Conservation (phyloP, 2,329 filamentous ascomycete species). For the Teratosphaeria gauchensis region DNA sequence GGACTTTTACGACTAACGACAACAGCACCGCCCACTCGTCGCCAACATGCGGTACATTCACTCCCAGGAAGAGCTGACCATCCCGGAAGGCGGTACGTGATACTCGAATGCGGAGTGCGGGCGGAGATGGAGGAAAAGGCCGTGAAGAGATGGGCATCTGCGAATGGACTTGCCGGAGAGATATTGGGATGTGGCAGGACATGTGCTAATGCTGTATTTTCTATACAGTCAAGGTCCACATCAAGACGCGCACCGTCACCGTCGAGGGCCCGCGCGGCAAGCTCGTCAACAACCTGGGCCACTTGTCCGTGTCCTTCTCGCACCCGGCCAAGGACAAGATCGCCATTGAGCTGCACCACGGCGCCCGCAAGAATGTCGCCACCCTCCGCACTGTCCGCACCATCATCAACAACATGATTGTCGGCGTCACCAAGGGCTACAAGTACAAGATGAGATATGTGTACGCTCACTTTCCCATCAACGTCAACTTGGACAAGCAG, state of each 20-base stretch:
- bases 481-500: slow-evolving; percentile 99
- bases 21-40: not conserved
- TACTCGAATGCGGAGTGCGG: slow-evolving; percentile 3
- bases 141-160: not conserved
- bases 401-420: slow-evolving; percentile 97
- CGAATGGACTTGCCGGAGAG: not conserved
- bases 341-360: slow-evolving; percentile 98
- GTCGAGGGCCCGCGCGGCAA: slow-evolving; percentile 97
- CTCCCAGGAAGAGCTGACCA: slow-evolving; percentile 87
- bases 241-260: slow-evolving; percentile 93
- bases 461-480: slow-evolving; percentile 99
- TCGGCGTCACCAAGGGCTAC: slow-evolving; percentile 97
- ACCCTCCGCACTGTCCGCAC: slow-evolving; percentile 96
- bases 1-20: not conserved
- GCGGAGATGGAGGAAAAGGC: not conserved
- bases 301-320: slow-evolving; percentile 93
- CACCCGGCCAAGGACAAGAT: slow-evolving; percentile 76
- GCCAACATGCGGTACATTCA: slow-evolving; percentile 99
- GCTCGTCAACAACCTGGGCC: slow-evolving; percentile 91
- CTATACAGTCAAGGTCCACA: slow-evolving; percentile 80
- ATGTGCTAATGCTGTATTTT: not conserved
- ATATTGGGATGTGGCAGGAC: not conserved
- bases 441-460: slow-evolving; percentile 99
- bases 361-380: slow-evolving; percentile 93
- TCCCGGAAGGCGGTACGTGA: slow-evolving; percentile 91